Percentiles rank a stretch among this genome's conserved stretches.
phyloP scores from a whole-genome alignment of 2,329 filamentous ascomycete genomes.

The Pyrenochaeta sp. region DNA sequence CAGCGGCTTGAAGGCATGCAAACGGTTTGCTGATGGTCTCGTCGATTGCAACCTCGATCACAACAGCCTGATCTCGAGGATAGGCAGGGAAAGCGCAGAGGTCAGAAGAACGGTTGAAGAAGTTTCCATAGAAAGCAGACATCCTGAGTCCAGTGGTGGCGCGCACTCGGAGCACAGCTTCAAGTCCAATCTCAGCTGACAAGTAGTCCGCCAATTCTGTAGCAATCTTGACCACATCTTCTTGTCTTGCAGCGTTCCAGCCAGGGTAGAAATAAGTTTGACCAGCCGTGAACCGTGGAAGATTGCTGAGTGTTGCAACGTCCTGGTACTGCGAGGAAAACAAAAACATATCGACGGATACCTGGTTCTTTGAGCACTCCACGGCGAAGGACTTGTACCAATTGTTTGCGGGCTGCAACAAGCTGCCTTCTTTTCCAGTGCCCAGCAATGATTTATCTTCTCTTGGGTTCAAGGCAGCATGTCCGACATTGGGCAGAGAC shows the following conservation, averaged over 20 bases:
- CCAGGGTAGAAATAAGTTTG: conserved; percentile 99
- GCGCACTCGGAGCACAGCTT: conserved; percentile 93
- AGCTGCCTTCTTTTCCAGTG: conserved; percentile 85
- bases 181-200: conserved; percentile 94
- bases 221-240: conserved; percentile 98
- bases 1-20: conserved; percentile 82
- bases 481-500: conserved; percentile 86
- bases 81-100: conserved; percentile 98
- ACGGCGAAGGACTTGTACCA: conserved; percentile 99
- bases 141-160: conserved; percentile 94
- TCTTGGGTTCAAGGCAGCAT: conserved; percentile 85
- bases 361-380: conserved; percentile 98
- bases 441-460: conserved; percentile 96
- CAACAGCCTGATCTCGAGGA: conserved; percentile 95
- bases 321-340: conserved; percentile 72
- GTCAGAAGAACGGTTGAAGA: conserved; percentile 98
- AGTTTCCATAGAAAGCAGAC: conserved; percentile 99
- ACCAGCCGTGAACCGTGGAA: conserved; percentile 94
- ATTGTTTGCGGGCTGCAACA: conserved; percentile 90
- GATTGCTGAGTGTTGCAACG: conserved; percentile 92
- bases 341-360: conserved; percentile 71
- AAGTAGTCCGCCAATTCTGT: conserved; percentile 96
- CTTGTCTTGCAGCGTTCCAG: conserved; percentile 91
- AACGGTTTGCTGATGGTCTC: conserved; percentile 91
- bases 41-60: conserved; percentile 97